Evolutionary conservation across 1,284 basidiomycete species (phyloP).

Genomic region (Inonotus obliquus): DNA sequence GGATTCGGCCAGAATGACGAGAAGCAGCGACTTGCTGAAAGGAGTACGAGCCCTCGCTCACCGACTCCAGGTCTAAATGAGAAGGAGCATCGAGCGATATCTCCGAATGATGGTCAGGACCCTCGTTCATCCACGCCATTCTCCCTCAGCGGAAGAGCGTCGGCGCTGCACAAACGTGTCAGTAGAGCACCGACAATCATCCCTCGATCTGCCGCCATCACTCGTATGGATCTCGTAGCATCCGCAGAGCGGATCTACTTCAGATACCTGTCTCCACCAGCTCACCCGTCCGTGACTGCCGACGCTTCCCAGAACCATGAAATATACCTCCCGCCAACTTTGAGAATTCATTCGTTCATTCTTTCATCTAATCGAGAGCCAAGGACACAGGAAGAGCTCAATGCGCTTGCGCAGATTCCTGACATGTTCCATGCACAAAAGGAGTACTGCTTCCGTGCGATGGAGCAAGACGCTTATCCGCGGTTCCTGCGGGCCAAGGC

Average conservation of each 20-base stretch:
- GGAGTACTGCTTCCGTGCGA: constrained; percentile 94
- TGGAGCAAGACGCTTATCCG: constrained; percentile 97
- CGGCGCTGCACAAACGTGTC: constrained; percentile 66
- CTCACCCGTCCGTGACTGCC: constrained; percentile 41
- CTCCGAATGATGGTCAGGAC: constrained; percentile 44
- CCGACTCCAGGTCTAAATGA: constrained; percentile 39
- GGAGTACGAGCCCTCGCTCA: constrained; percentile 48
- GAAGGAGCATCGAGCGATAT: constrained; percentile 37
- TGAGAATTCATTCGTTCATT: constrained; percentile 78
- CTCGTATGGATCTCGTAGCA: constrained; percentile 83
- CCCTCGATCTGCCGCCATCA: constrained; percentile 86
- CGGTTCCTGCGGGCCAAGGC: constrained; percentile 94
- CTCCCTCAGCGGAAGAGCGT: constrained; percentile 66
- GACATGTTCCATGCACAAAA: constrained; percentile 98
- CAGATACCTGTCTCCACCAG: constrained; percentile 80
- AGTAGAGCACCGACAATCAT: constrained; percentile 85
- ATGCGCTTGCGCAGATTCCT: constrained; percentile 84
- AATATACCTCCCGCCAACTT: constrained; percentile 88
- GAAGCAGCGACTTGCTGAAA: constrained; percentile 39
- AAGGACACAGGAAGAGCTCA: constrained; percentile 62
- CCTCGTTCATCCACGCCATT: constrained; percentile 74
- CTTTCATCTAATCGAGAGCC: constrained; percentile 69
- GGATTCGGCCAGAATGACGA: constrained; percentile 48
- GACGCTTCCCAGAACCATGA: constrained; percentile 76
- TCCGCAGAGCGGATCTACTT: constrained; percentile 95